Percentiles rank a stretch among this genome's conserved stretches.
phyloP scores from a whole-genome alignment of 192 early-diverging fungal species.

The Chytriomyces sp. region DNA sequence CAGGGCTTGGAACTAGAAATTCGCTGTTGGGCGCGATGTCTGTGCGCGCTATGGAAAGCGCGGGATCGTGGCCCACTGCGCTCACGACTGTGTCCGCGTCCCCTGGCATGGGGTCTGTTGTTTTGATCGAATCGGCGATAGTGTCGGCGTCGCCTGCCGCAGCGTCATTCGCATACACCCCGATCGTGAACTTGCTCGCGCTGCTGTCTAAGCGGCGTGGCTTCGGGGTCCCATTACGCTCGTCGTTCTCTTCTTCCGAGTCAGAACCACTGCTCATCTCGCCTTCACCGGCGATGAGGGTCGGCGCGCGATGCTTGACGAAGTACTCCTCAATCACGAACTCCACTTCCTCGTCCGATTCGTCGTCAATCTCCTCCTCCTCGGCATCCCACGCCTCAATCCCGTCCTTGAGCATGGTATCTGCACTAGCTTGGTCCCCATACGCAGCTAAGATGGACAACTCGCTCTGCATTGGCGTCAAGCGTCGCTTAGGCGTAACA shows the following conservation, averaged over 20 bases:
- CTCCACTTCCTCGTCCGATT: background rate
- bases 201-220: background rate
- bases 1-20: too few species aligned
- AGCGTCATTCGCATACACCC: too few species aligned
- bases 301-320: conserved; percentile 13
- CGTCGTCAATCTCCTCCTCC: background rate
- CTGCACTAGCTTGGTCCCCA: background rate
- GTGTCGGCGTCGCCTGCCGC: too few species aligned
- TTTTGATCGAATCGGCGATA: background rate
- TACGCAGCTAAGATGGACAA: conserved; percentile 6
- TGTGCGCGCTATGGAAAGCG: too few species aligned
- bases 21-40: background rate
- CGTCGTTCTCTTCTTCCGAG: background rate
- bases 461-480: background rate
- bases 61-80: background rate
- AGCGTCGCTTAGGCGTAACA: background rate
- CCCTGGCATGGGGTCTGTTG: background rate
- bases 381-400: background rate
- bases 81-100: background rate
- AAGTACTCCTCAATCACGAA: conserved; percentile 24
- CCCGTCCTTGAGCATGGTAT: background rate
- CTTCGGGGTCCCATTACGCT: background rate
- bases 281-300: background rate
- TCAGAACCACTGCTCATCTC: background rate
- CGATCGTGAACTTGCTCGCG: background rate